These are phyloP conservation scores for Colletotrichum tamarilloi DNA, from an alignment of 2,329 filamentous ascomycete genomes.

Conservation along the genomic window DNA sequence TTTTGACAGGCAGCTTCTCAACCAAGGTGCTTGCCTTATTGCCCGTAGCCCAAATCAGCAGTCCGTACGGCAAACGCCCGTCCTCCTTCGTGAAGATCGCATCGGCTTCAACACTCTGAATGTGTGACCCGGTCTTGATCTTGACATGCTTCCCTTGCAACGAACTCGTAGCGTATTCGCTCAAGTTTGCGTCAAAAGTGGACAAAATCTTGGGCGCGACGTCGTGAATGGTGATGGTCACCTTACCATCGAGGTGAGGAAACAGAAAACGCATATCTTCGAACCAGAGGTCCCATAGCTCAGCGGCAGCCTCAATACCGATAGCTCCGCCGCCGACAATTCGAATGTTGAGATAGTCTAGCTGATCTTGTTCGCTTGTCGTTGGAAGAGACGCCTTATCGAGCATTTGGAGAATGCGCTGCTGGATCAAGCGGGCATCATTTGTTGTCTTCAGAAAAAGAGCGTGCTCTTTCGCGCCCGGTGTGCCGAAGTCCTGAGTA, in stretches of 20 bases:
- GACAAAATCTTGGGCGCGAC: conserved; percentile 95
- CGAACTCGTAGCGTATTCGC: conserved; percentile 78
- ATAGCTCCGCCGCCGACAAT: conserved; percentile 93
- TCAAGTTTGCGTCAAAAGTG: conserved; percentile 98
- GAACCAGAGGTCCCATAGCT: conserved; percentile 98
- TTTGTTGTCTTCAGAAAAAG: conserved; percentile 98
- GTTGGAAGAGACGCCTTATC: conserved; percentile 96
- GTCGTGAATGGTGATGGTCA: conserved; percentile 97
- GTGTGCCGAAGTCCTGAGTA: conserved; percentile 98
- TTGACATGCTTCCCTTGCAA: conserved; percentile 18
- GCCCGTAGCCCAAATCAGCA: conserved; percentile 97
- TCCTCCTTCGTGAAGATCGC: conserved; percentile 96
- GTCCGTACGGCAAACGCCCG: conserved; percentile 87
- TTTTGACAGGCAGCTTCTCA: conserved; percentile 15
- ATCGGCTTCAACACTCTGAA: conserved; percentile 63
- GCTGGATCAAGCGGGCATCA: conserved; percentile 95
- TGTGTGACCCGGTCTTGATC: conserved; percentile 18
- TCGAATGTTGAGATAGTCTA: conserved; percentile 92
- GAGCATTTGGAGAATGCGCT: conserved; percentile 99
- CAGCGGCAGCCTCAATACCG: conserved; percentile 97
- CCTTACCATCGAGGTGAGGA: conserved; percentile 92
- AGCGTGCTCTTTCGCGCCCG: conserved; percentile 91
- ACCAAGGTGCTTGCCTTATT: conserved; percentile 59
- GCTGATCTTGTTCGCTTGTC: conserved; percentile 93
- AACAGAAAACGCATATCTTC: conserved; percentile 98